Conservation (phyloP, 148 eudicot species). For the Rhododendron griersonianum region DNA sequence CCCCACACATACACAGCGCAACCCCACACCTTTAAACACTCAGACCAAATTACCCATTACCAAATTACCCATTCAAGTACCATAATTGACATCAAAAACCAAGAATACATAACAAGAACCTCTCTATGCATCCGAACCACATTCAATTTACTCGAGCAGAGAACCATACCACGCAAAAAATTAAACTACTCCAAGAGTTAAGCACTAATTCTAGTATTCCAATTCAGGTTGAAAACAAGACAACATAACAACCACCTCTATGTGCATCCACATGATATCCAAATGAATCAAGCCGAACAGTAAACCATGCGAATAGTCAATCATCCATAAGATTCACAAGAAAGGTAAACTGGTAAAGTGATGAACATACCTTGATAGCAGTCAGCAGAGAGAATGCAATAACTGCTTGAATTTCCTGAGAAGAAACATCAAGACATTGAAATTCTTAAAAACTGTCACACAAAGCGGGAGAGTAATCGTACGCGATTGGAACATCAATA, state of each 20-base stretch:
- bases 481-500: background rate
- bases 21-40: background rate
- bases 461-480: background rate
- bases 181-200: background rate
- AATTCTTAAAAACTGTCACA: background rate
- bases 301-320: no score
- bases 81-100: background rate
- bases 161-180: background rate
- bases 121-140: background rate
- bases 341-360: background rate
- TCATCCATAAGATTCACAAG: background rate
- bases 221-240: background rate
- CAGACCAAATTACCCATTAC: background rate
- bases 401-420: slow-evolving; percentile 82
- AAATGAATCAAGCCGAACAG: background rate
- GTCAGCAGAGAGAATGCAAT: slow-evolving; percentile 60
- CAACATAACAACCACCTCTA: background rate
- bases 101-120: background rate
- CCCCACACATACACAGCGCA: background rate
- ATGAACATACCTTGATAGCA: slow-evolving; percentile 55
- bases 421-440: background rate
- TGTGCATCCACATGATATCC: background rate
- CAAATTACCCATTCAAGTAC: background rate
- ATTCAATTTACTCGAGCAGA: background rate
- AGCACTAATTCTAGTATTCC: background rate